phyloP scores from a whole-genome alignment of 1,284 basidiomycete species.

The Kalmanozyma brasiliensis region DNA sequence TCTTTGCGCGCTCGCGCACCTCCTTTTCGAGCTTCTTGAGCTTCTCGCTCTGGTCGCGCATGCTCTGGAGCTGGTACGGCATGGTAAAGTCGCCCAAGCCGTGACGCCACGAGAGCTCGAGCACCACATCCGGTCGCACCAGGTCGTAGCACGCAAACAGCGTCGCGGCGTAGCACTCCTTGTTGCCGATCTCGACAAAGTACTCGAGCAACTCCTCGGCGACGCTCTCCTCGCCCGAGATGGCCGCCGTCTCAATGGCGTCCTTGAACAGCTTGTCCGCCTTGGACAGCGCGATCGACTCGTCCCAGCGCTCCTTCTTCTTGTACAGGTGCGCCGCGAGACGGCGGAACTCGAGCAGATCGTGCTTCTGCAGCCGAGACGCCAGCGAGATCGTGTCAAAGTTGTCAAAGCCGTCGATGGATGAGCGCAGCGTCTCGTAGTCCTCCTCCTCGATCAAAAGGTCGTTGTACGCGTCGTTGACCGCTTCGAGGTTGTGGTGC shows the following conservation, averaged over 20 bases:
- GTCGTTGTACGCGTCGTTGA: conserved; percentile 97
- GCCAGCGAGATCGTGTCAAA: conserved; percentile 93
- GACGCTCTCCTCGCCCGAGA: conserved; percentile 81
- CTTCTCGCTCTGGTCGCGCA: conserved; percentile 68
- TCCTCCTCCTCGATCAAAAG: conserved; percentile 98
- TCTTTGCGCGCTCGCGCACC: conserved; percentile 77
- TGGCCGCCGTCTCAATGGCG: conserved; percentile 90
- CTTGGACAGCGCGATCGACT: conserved; percentile 92
- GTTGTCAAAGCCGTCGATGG: conserved; percentile 96
- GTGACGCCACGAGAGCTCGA: conserved; percentile 94
- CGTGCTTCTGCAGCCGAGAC: conserved; percentile 85
- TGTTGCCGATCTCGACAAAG: conserved; percentile 92
- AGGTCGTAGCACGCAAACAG: conserved; percentile 93
- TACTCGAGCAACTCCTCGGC: conserved; percentile 91
- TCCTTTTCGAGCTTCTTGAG: conserved; percentile 78
- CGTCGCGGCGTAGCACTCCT: conserved; percentile 93
- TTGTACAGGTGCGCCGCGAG: conserved; percentile 95
- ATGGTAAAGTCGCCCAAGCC: conserved; percentile 94
- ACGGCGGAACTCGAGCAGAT: conserved; percentile 88
- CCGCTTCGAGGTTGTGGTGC: conserved; percentile 91
- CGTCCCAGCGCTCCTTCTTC: conserved; percentile 94
- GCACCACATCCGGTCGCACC: conserved; percentile 87
- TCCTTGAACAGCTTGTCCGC: conserved; percentile 96
- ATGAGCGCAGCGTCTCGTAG: conserved; percentile 93
- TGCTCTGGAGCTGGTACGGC: conserved; percentile 90